phyloP scores from a whole-genome alignment of 2,329 filamentous ascomycete species.

The Zarea fungicola region DNA sequence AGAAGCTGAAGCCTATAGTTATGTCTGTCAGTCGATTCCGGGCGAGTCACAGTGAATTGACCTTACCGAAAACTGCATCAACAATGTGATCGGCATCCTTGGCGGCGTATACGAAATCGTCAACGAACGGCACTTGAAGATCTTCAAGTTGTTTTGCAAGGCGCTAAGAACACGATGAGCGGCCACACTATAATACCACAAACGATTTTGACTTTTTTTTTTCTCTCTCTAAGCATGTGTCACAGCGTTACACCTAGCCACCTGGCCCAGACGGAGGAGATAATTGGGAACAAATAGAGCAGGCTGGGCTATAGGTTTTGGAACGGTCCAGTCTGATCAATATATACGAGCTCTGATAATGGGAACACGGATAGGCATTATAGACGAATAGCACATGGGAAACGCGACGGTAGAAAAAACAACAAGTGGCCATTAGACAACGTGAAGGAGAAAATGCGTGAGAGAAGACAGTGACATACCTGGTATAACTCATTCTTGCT shows the following conservation, averaged over 20 bases:
- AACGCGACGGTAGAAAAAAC: too few species aligned
- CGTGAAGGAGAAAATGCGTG: neutral
- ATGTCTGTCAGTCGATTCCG: constrained; percentile 11
- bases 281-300: neutral
- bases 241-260: too few species aligned
- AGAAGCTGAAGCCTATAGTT: constrained; percentile 76
- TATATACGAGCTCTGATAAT: too few species aligned
- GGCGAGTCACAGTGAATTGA: constrained; percentile 2
- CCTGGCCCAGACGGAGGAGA: too few species aligned
- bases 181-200: neutral
- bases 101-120: constrained; percentile 68
- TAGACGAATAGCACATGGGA: constrained; percentile 2
- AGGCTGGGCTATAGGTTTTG: neutral
- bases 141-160: constrained; percentile 80
- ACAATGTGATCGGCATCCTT: constrained; percentile 71
- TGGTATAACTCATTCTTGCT: constrained; percentile 87
- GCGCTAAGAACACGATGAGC: constrained; percentile 50
- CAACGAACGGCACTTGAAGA: constrained; percentile 75
- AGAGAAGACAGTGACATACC: constrained; percentile 39
- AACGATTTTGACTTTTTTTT: neutral
- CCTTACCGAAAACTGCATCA: constrained; percentile 84
- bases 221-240: neutral
- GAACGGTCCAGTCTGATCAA: neutral
- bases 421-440: constrained; percentile 14
- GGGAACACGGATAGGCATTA: neutral